Base-by-base conservation (phyloP, 75 land plant genomes). In the Pinus tabuliformis region DNA sequence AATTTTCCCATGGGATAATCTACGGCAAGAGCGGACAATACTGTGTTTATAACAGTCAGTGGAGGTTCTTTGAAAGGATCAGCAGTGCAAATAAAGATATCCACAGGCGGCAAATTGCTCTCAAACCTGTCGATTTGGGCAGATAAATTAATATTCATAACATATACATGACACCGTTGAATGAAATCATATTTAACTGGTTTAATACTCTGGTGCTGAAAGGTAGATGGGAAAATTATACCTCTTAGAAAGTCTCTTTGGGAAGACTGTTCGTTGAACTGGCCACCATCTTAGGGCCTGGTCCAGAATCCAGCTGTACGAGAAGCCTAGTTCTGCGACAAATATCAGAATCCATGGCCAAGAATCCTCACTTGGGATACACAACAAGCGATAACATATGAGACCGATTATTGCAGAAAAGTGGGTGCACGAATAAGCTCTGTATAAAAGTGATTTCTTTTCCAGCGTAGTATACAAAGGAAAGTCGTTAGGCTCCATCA, bases 41-140 rank as follows among this genome's bases (percentile, higher is more conserved):
- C 88, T 7, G 91, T 86, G 82, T 77, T 83, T 65, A 72, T 82
- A 39, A 81, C 82, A 28, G 59, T 30, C 26, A 89, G 12, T 3
- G 91, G 91, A 15, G 91, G 88, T 72, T 89, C 91, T 63, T 81
- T 89, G 70, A 56, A 22, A 1, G 91, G 88, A 59, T 89, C 91
- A 5, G 86, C 86, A 5, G 88, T 89, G 83, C 84, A 83, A 24
- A 89, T 74, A 73, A 89, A 89, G 75, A 89, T 81, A 66, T 88
- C 90, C 36, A 88, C 15, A 14, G 70, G 39, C 28, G 87, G 87
- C 6, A 72, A 58, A 4, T 77, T 11, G 61, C 49, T 73, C 37
- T 83, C 83, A 58, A 58, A 81, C 75, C 89, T 90, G 71, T 26
- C 1, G 54, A 72, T 22, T n/a, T 39, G 22, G n/a, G 5, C 2